Evolutionary conservation across 202 grass and related monocot species (phyloP).

Genomic region (Saccharum hybrid): DNA sequence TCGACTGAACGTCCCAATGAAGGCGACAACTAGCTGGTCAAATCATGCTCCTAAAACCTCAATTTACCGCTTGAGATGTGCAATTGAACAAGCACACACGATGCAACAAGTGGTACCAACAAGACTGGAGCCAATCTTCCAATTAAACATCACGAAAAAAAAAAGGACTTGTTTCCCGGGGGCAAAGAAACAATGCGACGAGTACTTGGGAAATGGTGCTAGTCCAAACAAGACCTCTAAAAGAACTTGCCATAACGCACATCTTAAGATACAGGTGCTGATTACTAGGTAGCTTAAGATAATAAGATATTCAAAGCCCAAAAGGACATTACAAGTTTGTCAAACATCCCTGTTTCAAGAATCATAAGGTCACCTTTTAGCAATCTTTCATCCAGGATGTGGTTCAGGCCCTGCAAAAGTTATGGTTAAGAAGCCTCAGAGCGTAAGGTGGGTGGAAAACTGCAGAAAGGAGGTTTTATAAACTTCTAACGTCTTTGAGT

Average conservation of each 20-base stretch:
- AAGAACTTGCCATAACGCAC: no score
- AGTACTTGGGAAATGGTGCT: slow-evolving; percentile 19
- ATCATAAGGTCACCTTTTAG: slow-evolving; percentile 4
- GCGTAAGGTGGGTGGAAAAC: not conserved
- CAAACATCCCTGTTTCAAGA: not conserved
- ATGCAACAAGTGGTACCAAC: not conserved
- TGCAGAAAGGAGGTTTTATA: not conserved
- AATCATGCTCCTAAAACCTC: not conserved
- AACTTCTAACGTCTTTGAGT: not conserved
- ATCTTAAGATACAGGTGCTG: slow-evolving; percentile 23
- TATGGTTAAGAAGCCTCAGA: not conserved
- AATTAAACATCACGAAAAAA: not conserved
- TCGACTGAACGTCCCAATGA: not conserved
- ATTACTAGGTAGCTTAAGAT: slow-evolving; percentile 35
- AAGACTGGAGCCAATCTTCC: not conserved
- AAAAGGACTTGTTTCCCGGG: not conserved
- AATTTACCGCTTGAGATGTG: not conserved
- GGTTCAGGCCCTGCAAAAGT: slow-evolving; percentile 24
- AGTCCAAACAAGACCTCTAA: slow-evolving; percentile 20
- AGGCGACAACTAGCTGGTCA: not conserved
- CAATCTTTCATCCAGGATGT: slow-evolving; percentile 10
- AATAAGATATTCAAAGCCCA: slow-evolving; percentile 20
- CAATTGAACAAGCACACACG: not conserved
- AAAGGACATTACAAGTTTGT: slow-evolving; percentile 28
- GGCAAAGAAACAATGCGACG: slow-evolving; percentile 1